These are phyloP conservation scores for Candida ortonii DNA, from an alignment of 805 yeast genomes.

Conservation along the genomic window DNA sequence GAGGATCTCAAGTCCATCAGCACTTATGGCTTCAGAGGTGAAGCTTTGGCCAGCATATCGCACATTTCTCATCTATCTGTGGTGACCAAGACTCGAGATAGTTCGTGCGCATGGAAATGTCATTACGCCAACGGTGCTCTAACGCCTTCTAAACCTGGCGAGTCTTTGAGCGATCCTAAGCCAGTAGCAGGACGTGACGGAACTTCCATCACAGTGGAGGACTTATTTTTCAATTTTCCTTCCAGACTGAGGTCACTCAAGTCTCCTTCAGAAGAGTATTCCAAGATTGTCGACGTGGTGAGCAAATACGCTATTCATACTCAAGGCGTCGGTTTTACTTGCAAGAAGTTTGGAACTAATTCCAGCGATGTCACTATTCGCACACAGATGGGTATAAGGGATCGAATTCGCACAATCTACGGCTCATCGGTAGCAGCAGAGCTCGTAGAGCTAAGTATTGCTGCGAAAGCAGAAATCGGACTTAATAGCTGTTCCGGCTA, in stretches of 20 bases:
- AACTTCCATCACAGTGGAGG: slow-evolving; percentile 82
- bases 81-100: slow-evolving; percentile 61
- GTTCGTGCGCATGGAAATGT: slow-evolving; percentile 69
- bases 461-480: slow-evolving; percentile 41
- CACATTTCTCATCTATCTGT: slow-evolving; percentile 83
- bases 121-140: slow-evolving; percentile 67
- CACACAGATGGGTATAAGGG: slow-evolving; percentile 47
- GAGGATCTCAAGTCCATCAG: slow-evolving; percentile 69
- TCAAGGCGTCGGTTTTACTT: slow-evolving; percentile 64
- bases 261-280: slow-evolving; percentile 69
- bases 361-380: slow-evolving; percentile 63
- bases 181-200: slow-evolving; percentile 88
- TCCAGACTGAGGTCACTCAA: slow-evolving; percentile 67
- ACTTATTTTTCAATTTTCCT: slow-evolving; percentile 84
- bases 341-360: slow-evolving; percentile 77
- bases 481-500: slow-evolving; percentile 53
- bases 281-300: slow-evolving; percentile 74
- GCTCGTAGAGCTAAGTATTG: slow-evolving; percentile 47
- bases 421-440: slow-evolving; percentile 70
- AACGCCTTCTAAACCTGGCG: slow-evolving; percentile 40
- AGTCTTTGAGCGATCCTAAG: slow-evolving; percentile 44
- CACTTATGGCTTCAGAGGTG: slow-evolving; percentile 95
- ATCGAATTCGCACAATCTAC: slow-evolving; percentile 69
- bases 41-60: slow-evolving; percentile 91
- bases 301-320: slow-evolving; percentile 82